Percentiles rank a stretch among this genome's conserved stretches.
phyloP scores from a whole-genome alignment of 805 yeast genomes.

The Yarrowia deformans region DNA sequence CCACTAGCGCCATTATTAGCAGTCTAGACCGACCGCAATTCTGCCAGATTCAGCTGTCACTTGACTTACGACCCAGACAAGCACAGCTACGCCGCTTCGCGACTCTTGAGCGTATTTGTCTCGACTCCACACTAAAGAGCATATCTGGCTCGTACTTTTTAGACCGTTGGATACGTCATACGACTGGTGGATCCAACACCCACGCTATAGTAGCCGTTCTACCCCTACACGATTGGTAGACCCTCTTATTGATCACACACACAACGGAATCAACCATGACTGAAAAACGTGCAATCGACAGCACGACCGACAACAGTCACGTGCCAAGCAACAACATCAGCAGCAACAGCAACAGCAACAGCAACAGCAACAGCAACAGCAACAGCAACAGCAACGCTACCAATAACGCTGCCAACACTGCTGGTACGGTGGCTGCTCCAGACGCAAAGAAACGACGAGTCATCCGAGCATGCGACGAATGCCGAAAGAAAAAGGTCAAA shows the following conservation, averaged over 20 bases:
- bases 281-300: slow-evolving; percentile 24
- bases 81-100: no score
- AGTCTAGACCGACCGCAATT: background rate
- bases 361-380: background rate
- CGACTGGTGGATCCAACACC: slow-evolving; percentile 13
- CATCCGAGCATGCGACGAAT: slow-evolving; percentile 81
- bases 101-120: no score
- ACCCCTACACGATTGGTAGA: background rate
- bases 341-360: background rate
- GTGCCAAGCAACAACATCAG: no score
- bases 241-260: no score
- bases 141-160: background rate
- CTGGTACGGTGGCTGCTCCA: background rate
- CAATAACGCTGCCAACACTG: no score
- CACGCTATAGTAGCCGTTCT: background rate
- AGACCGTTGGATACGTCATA: slow-evolving; percentile 19
- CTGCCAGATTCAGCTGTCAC: background rate
- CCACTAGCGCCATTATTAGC: background rate
- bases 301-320: background rate
- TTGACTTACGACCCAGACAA: no score
- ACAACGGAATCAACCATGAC: background rate
- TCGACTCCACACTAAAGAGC: background rate
- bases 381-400: no score
- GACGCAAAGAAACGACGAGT: slow-evolving; percentile 55
- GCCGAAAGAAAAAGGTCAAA: slow-evolving; percentile 50